Conservation (phyloP, 257 asterid genomes). For the Primulina huaijiensis region DNA sequence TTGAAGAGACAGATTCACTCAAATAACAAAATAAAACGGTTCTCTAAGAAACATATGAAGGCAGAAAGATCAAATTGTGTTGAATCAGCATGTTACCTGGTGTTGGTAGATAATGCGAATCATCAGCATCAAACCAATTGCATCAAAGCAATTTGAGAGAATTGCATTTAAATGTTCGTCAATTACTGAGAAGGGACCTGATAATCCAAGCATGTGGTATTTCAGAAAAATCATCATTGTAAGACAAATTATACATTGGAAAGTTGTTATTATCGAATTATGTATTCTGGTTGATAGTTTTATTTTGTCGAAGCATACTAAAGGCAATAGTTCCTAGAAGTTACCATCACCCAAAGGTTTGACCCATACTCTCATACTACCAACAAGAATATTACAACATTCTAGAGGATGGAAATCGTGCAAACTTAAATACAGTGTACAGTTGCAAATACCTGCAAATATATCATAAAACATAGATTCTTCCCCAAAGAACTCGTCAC, state of each 20-base stretch:
- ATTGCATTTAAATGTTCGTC: slow-evolving; percentile 82
- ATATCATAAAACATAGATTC: slow-evolving; percentile 84
- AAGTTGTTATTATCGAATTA: slow-evolving; percentile 13
- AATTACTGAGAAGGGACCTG: slow-evolving; percentile 89
- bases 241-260: neutral
- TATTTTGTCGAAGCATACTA: neutral
- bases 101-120: slow-evolving; percentile 96
- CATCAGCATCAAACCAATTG: slow-evolving; percentile 98
- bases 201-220: slow-evolving; percentile 28
- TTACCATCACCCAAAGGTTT: neutral
- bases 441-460: slow-evolving; percentile 69
- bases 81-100: slow-evolving; percentile 58
- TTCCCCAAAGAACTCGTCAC: slow-evolving; percentile 96
- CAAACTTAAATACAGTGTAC: slow-evolving; percentile 7
- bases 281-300: slow-evolving; percentile 10
- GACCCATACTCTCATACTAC: neutral
- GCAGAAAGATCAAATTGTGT: slow-evolving; percentile 3
- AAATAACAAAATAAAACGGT: slow-evolving; percentile 11
- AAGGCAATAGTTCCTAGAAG: neutral
- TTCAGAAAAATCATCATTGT: slow-evolving; percentile 24
- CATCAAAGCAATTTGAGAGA: slow-evolving; percentile 90
- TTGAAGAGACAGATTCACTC: slow-evolving; percentile 5
- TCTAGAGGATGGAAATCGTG: slow-evolving; percentile 1
- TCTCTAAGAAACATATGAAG: slow-evolving; percentile 16
- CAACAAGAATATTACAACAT: neutral